A percentile compares a stretch with the other conserved stretches of the same genome.
Conservation (phyloP, 345 rosid genomes). For the Brassica nigra region DNA sequence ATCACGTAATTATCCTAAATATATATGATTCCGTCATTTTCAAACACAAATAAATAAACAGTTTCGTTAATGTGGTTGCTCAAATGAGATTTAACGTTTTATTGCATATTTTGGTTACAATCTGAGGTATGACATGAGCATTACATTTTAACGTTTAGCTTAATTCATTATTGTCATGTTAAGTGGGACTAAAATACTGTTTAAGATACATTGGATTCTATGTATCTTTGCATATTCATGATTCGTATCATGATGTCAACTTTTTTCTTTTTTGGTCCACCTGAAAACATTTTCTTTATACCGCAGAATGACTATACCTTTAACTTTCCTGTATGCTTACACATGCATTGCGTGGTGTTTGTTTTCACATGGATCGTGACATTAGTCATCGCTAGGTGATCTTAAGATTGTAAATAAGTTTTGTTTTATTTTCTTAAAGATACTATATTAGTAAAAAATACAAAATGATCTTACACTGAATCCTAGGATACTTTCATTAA, state of each 20-base stretch:
- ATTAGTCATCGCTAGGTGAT: neutral
- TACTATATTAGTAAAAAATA: neutral
- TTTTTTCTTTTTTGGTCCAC: constrained; percentile 36
- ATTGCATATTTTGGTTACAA: neutral
- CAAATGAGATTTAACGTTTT: neutral
- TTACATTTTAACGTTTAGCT: neutral
- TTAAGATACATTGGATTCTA: constrained; percentile 37
- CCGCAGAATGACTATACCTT: constrained; percentile 14
- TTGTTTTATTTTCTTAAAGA: neutral
- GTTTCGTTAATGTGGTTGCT: neutral
- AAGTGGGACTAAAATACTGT: constrained; percentile 13
- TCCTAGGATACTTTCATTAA: neutral
- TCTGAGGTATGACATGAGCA: neutral
- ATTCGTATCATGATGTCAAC: constrained; percentile 32
- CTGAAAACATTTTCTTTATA: constrained; percentile 12
- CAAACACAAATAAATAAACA: neutral
- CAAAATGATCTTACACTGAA: neutral
- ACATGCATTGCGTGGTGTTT: constrained; percentile 4
- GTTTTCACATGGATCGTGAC: constrained; percentile 15
- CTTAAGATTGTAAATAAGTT: neutral
- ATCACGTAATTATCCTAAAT: constrained; percentile 1
- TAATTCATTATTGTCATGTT: constrained; percentile 1
- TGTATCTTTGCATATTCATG: constrained; percentile 18
- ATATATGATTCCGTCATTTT: neutral
- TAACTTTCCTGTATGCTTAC: constrained; percentile 1